Conservation (phyloP, 108 stramenopile genomes). For the Schizochytrium sp. region DNA sequence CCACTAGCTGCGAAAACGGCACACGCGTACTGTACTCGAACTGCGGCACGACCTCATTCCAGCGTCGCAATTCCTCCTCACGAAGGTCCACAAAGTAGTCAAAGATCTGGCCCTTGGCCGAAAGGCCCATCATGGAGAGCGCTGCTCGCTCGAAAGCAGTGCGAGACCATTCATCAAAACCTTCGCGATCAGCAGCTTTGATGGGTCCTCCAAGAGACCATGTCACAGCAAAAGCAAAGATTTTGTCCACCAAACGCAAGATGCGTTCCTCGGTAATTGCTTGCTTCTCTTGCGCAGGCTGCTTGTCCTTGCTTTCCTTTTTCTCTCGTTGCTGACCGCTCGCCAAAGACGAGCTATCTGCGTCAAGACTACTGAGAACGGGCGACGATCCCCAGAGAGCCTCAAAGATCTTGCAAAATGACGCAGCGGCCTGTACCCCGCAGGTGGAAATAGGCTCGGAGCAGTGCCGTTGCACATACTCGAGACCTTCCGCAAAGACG, state of each 20-base stretch:
- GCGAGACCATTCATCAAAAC: not conserved
- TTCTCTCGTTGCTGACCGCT: too few relatives aligned
- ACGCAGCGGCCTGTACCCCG: not conserved
- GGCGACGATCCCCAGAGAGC: not conserved
- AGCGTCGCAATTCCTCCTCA: slow-evolving; percentile 17
- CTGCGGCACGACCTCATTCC: slow-evolving; percentile 47
- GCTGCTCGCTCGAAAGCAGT: slow-evolving; percentile 24
- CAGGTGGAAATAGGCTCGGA: not conserved
- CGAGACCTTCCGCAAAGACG: not conserved
- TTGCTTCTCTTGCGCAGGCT: not conserved
- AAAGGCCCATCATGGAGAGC: slow-evolving; percentile 20
- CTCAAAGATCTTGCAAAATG: not conserved
- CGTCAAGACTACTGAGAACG: not conserved
- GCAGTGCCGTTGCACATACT: not conserved
- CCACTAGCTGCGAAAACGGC: slow-evolving; percentile 41
- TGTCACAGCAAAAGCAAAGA: not conserved
- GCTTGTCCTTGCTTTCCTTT: not conserved
- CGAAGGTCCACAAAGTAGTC: slow-evolving; percentile 43
- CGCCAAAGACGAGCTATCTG: too few relatives aligned
- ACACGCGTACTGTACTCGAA: slow-evolving; percentile 43
- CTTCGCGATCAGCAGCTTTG: not conserved
- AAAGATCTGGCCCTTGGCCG: slow-evolving; percentile 33
- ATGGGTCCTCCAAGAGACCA: slow-evolving; percentile 18
- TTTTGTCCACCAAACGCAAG: not conserved
- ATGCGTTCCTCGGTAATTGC: not conserved